A percentile compares a stretch with the other conserved stretches of the same genome.
phyloP scores from a whole-genome alignment of 1,139 yeast species.

The Debaryomyces udenii region DNA sequence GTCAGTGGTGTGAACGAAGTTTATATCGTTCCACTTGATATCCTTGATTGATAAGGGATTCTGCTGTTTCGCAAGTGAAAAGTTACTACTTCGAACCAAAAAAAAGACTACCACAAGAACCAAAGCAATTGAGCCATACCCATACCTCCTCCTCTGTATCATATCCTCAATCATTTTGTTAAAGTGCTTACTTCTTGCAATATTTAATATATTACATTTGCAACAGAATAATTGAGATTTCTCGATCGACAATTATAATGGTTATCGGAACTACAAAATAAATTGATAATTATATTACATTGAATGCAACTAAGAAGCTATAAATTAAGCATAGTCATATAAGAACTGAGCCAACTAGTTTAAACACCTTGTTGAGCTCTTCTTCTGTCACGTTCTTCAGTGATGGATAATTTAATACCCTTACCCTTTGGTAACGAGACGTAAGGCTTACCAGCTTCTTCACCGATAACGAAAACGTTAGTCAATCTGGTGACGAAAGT shows the following conservation, averaged over 20 bases:
- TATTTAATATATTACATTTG: neutral
- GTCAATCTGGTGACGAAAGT: slow-evolving; percentile 96
- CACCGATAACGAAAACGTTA: slow-evolving; percentile 95
- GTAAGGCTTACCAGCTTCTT: slow-evolving; percentile 94
- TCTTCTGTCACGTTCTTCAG: slow-evolving; percentile 99
- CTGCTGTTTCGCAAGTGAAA: neutral
- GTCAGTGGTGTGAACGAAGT: slow-evolving; percentile 91
- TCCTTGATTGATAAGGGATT: slow-evolving; percentile 34
- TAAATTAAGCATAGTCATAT: slow-evolving; percentile 4
- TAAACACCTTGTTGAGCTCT: slow-evolving; percentile 67
- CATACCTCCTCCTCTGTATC: neutral
- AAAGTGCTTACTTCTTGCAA: neutral
- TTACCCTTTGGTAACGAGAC: slow-evolving; percentile 99
- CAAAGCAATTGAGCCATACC: neutral
- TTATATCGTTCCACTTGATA: slow-evolving; percentile 67
- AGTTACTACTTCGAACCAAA: neutral
- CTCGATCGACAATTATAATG: neutral
- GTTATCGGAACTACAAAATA: neutral
- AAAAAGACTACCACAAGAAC: slow-evolving; percentile 1
- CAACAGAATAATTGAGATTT: no score
- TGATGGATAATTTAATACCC: slow-evolving; percentile 97
- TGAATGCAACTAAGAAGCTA: slow-evolving; percentile 12
- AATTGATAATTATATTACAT: slow-evolving; percentile 11
- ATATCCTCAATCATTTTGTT: no score
- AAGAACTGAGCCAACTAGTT: slow-evolving; percentile 22